Percentiles rank a stretch among this genome's conserved stretches.
Evolutionary conservation across 2,329 filamentous ascomycete species (phyloP).

Genomic region (Trichoderma aggressivum): DNA sequence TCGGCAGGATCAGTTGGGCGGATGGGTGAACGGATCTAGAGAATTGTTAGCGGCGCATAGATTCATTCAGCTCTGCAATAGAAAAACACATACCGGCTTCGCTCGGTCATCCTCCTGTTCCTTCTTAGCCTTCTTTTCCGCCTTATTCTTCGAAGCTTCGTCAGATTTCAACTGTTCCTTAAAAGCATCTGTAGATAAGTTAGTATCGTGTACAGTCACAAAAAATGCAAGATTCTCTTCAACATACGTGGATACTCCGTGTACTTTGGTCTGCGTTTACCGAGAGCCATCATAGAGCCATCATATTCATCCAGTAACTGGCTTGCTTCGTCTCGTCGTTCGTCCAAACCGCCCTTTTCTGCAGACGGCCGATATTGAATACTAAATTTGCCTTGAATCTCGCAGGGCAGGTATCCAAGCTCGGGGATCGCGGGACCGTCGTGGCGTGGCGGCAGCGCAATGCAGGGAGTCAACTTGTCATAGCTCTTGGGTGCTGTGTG

Average conservation of each 20-base stretch:
- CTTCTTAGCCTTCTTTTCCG: constrained; percentile 44
- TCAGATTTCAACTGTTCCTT: constrained; percentile 47
- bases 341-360: constrained; percentile 40
- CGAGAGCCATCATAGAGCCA: constrained; percentile 39
- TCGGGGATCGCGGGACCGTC: constrained; percentile 40
- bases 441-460: constrained; percentile 40
- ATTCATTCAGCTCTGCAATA: not conserved
- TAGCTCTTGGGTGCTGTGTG: constrained; percentile 40
- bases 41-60: not conserved
- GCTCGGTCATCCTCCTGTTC: constrained; percentile 39
- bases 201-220: not conserved
- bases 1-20: constrained; percentile 46
- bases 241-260: constrained; percentile 43
- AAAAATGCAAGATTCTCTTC: not conserved
- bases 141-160: constrained; percentile 45
- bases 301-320: constrained; percentile 41
- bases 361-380: constrained; percentile 40
- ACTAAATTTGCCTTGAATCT: constrained; percentile 43
- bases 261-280: constrained; percentile 44
- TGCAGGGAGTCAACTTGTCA: constrained; percentile 43
- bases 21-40: constrained; percentile 38
- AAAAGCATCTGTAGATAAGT: constrained; percentile 35
- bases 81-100: constrained; percentile 36
- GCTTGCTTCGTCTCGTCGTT: constrained; percentile 41
- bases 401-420: constrained; percentile 41